Percentiles rank a stretch among this genome's conserved stretches.
These are phyloP conservation scores for Polytolypa hystricis DNA, from an alignment of 2,329 filamentous ascomycete genomes.

Conservation along the genomic window DNA sequence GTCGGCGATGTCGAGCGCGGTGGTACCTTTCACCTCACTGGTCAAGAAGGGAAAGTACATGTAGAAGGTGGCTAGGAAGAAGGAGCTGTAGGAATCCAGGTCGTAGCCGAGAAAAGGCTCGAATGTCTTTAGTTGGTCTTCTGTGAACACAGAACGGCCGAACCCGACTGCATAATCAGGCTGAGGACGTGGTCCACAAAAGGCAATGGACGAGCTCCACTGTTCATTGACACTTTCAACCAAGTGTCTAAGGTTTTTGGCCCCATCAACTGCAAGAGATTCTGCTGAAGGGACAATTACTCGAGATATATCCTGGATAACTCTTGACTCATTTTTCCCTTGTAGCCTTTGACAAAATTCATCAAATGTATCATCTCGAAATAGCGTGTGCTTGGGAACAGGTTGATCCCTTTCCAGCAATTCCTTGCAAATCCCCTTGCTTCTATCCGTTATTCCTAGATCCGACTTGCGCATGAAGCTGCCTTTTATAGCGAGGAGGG, in stretches of 20 bases:
- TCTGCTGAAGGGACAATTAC: conserved; percentile 22
- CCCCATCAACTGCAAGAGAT: conserved; percentile 15
- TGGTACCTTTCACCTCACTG: conserved; percentile 16
- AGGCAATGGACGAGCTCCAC: conserved; percentile 31
- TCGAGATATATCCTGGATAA: conserved; percentile 21
- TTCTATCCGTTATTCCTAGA: background rate
- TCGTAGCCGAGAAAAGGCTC: conserved; percentile 13
- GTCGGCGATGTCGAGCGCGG: conserved; percentile 18
- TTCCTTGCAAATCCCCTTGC: background rate
- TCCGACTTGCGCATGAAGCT: background rate
- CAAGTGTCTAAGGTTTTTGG: conserved; percentile 16
- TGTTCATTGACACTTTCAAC: conserved; percentile 33
- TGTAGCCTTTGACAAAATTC: conserved; percentile 17
- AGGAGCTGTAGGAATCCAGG: conserved; percentile 2
- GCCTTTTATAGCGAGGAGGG: background rate
- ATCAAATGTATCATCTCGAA: conserved; percentile 21
- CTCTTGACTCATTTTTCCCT: conserved; percentile 19
- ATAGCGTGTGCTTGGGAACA: conserved; percentile 16
- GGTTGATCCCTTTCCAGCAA: background rate
- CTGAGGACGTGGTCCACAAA: conserved; percentile 22
- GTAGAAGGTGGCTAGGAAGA: conserved; percentile 4
- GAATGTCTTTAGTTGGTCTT: conserved; percentile 18
- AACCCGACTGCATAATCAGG: conserved; percentile 30
- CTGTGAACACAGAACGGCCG: conserved; percentile 22
- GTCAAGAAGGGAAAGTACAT: conserved; percentile 21